phyloP scores from a whole-genome alignment of 306 rosid genomes.

The Trichosanthes cucumerina region DNA sequence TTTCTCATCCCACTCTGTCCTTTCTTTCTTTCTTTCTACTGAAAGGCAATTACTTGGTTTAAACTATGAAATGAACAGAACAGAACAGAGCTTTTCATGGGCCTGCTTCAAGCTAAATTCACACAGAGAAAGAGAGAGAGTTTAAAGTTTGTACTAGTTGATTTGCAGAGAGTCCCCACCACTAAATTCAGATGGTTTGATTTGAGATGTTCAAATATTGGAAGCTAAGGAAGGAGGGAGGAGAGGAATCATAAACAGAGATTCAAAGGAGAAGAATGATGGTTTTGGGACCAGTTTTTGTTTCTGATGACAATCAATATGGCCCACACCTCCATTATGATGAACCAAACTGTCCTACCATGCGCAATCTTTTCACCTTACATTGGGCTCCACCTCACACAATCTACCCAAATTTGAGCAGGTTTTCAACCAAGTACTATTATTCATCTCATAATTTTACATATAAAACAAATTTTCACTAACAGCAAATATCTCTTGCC shows the following conservation, averaged over 20 bases:
- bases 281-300: neutral
- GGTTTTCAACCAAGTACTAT: neutral
- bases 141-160: neutral
- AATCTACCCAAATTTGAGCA: neutral
- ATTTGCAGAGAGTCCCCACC: neutral
- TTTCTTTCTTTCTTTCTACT: neutral
- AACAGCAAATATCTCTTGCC: neutral
- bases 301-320: neutral
- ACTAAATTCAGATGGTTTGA: neutral
- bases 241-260: neutral
- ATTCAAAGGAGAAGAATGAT: conserved; percentile 4
- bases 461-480: neutral
- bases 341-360: conserved; percentile 5
- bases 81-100: neutral
- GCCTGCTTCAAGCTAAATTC: neutral
- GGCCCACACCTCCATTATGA: conserved; percentile 2
- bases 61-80: neutral
- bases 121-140: neutral
- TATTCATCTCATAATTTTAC: conserved; percentile 3
- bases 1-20: conserved; percentile 2
- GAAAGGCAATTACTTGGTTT: neutral
- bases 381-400: conserved; percentile 9
- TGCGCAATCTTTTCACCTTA: conserved; percentile 8
- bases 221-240: neutral
- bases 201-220: neutral